These are phyloP conservation scores for Cyclanthera cordifolia DNA, from an alignment of 306 rosid genomes.

Conservation along the genomic window DNA sequence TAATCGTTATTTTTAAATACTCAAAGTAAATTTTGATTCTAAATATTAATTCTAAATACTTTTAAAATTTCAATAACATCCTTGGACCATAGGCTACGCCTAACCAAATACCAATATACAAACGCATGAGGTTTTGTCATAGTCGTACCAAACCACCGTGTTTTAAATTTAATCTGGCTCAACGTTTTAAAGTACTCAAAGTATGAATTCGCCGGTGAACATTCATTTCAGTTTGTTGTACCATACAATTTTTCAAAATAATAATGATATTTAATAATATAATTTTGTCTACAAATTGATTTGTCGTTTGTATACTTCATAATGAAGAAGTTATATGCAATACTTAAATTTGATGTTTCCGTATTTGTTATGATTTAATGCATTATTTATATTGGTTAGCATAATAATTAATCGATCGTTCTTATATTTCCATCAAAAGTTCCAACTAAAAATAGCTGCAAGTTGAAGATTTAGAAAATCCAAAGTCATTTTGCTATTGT, in stretches of 20 bases:
- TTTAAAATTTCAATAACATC: no score
- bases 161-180: neutral
- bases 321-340: neutral
- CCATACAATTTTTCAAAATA: neutral
- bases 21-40: no score
- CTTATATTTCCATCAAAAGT: neutral
- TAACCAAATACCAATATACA: neutral
- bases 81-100: neutral
- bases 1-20: no score
- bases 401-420: no score
- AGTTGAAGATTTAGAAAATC: neutral
- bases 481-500: neutral
- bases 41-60: no score
- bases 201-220: neutral
- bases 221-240: neutral
- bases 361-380: neutral
- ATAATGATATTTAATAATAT: neutral
- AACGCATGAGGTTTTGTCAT: neutral
- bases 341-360: neutral
- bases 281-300: neutral
- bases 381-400: neutral
- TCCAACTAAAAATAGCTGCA: neutral
- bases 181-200: neutral
- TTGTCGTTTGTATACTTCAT: neutral
- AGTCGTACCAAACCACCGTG: neutral